These are phyloP conservation scores for Penicillium cataractarum DNA, from an alignment of 495 filamentous ascomycete genomes.

Conservation along the genomic window DNA sequence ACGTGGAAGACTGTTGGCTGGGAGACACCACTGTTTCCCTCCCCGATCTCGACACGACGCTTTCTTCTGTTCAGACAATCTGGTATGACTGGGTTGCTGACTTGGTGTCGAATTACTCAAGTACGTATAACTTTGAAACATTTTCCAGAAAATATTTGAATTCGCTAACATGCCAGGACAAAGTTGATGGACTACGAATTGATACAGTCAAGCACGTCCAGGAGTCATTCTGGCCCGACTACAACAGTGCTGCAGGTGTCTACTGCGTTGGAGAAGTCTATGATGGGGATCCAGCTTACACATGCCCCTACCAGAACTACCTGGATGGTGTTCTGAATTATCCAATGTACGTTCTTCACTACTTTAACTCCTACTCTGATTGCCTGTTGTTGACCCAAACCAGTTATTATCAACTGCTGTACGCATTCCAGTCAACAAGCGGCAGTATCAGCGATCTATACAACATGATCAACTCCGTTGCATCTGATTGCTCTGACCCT, in stretches of 20 bases:
- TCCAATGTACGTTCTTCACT: slow-evolving; percentile 35
- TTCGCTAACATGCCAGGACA: not conserved
- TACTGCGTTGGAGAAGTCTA: slow-evolving; percentile 73
- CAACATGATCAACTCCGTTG: slow-evolving; percentile 59
- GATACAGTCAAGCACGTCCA: slow-evolving; percentile 78
- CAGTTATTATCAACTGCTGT: slow-evolving; percentile 59
- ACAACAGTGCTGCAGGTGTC: slow-evolving; percentile 66
- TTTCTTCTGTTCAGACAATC: slow-evolving; percentile 54
- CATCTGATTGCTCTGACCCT: slow-evolving; percentile 58
- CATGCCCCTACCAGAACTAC: slow-evolving; percentile 65
- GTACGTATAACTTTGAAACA: no score
- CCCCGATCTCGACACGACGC: slow-evolving; percentile 69
- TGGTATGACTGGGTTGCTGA: slow-evolving; percentile 68
- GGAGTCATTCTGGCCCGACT: slow-evolving; percentile 68
- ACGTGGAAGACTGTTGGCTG: slow-evolving; percentile 62
- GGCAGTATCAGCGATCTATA: slow-evolving; percentile 63
- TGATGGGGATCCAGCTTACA: slow-evolving; percentile 62
- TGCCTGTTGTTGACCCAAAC: slow-evolving; percentile 1
- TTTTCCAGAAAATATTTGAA: not conserved
- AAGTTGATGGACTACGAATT: slow-evolving; percentile 77
- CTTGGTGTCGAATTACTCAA: slow-evolving; percentile 68
- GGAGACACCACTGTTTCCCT: slow-evolving; percentile 64
- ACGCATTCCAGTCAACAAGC: slow-evolving; percentile 61
- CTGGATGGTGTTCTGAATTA: slow-evolving; percentile 71
- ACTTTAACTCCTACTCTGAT: fast-evolving